A percentile compares a stretch with the other conserved stretches of the same genome.
Evolutionary conservation across 2,329 filamentous ascomycete species (phyloP).

Genomic region (Hymenoscyphus occultus): DNA sequence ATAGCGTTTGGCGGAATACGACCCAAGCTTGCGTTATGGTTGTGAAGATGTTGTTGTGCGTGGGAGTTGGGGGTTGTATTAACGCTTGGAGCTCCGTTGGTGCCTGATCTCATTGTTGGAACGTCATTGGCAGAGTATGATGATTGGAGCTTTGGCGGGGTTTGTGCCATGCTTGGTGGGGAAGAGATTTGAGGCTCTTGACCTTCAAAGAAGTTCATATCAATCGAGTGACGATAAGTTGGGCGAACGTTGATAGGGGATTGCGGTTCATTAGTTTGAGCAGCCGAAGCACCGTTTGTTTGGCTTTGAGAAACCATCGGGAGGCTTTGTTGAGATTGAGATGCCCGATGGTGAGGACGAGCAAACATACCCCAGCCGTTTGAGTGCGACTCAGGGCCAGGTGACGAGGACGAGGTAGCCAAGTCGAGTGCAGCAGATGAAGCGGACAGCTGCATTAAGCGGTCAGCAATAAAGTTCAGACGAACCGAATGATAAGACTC

Average conservation of each 20-base stretch:
- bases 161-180: constrained; percentile 51
- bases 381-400: constrained; percentile 53
- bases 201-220: constrained; percentile 46
- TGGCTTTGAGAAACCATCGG: constrained; percentile 27
- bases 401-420: constrained; percentile 57
- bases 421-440: constrained; percentile 80
- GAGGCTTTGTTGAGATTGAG: constrained; percentile 48
- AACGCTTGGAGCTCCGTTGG: constrained; percentile 33
- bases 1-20: constrained; percentile 68
- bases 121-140: constrained; percentile 91
- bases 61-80: constrained; percentile 51
- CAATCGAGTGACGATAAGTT: constrained; percentile 57
- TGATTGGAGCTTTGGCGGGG: constrained; percentile 73
- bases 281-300: constrained; percentile 35
- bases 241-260: constrained; percentile 48
- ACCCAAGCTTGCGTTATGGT: constrained; percentile 80
- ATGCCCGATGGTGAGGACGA: constrained; percentile 29
- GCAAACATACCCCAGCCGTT: constrained; percentile 36
- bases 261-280: constrained; percentile 42
- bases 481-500: constrained; percentile 20
- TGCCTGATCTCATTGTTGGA: constrained; percentile 68
- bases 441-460: constrained; percentile 65
- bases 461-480: constrained; percentile 37
- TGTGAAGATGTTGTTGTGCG: constrained; percentile 56
- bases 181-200: constrained; percentile 37